Base-by-base conservation (phyloP, 148 eudicot species). In the Rhododendron ovatum region DNA sequence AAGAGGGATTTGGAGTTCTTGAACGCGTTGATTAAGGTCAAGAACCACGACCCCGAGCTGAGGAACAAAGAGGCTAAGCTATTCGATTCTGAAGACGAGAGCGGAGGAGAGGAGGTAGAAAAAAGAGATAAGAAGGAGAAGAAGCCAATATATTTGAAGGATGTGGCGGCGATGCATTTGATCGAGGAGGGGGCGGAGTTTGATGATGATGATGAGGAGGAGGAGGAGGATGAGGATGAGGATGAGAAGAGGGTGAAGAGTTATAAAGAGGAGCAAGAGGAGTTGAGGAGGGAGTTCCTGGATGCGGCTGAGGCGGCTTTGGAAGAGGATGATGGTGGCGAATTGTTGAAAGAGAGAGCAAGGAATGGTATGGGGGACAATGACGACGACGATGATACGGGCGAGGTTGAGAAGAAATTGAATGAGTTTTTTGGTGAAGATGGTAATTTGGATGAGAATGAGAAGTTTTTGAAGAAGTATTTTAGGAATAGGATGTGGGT, bases 401-500 rank as follows among this genome's bases (percentile, higher is more conserved):
- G 77, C 4, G 95, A 93, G 88, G 73, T 92, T 76, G 87, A 80
- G 65, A 88, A 90, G 92, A 97, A 88, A 82, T 87, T 95, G 90
- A 91, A 95, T 84, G 96, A 93, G 87, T 92, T 84, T 88, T 96
- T 96, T 71, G 96, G 94, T 4, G 87, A 91, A 22, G 98, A 96
- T 82, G 98, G 90, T 63, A 89, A 93, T 78, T 91, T 95, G 89
- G 94, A 93, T 85, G 93, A 92, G 75, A 90, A 93, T 47, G 87
- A 86, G 22, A 88, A 61, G 91, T 97, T 95, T 86, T 86, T 97
- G 92, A 97, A 95, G 88, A 89, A 95, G 6, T 96, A 87, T 84
- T 92, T 96, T 61, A 86, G 87, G 93, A 92, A 93, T 13, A 93
- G 88, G 90, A 51, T 95, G 93, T 97, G 98, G 98, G 87, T 92